These are phyloP conservation scores for Phytopythium helicoides DNA, from an alignment of 352 stramenopile genomes.

Conservation along the genomic window DNA sequence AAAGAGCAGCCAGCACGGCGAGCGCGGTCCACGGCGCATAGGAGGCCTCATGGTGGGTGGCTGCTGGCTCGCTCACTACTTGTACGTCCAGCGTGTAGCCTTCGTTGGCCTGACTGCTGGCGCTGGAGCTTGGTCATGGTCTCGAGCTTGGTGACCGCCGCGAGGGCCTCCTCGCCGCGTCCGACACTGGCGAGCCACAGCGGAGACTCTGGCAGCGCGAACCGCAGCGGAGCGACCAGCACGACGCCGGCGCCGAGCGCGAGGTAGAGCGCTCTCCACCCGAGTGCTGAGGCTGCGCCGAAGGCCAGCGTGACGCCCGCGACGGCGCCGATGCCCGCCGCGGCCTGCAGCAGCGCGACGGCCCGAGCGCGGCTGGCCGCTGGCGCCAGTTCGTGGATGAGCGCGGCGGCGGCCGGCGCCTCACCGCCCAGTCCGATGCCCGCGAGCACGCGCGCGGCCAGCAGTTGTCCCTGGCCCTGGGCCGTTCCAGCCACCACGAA, in stretches of 20 bases:
- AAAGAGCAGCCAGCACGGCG: conserved; percentile 24
- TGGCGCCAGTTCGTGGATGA: conserved; percentile 38
- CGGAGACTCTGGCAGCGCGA: conserved; percentile 36
- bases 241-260: conserved; percentile 20
- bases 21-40: not conserved
- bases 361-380: conserved; percentile 21
- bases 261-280: conserved; percentile 34
- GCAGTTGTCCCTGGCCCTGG: conserved; percentile 16
- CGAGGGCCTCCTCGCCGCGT: conserved; percentile 26
- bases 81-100: conserved; percentile 12
- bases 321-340: conserved; percentile 32
- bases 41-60: conserved; percentile 2
- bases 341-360: conserved; percentile 36
- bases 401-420: conserved; percentile 22
- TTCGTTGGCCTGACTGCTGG: conserved; percentile 11
- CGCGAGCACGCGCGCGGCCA: conserved; percentile 27
- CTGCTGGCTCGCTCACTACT: not conserved
- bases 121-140: conserved; percentile 1
- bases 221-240: conserved; percentile 18
- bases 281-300: conserved; percentile 19
- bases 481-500: conserved; percentile 21
- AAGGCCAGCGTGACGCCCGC: conserved; percentile 28
- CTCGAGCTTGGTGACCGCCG: conserved; percentile 27
- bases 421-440: conserved; percentile 38
- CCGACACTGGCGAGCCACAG: conserved; percentile 37